A percentile compares a stretch with the other conserved stretches of the same genome.
Evolutionary conservation across 305 asterid species (phyloP).

Genomic region (Fraxinus paxiana): DNA sequence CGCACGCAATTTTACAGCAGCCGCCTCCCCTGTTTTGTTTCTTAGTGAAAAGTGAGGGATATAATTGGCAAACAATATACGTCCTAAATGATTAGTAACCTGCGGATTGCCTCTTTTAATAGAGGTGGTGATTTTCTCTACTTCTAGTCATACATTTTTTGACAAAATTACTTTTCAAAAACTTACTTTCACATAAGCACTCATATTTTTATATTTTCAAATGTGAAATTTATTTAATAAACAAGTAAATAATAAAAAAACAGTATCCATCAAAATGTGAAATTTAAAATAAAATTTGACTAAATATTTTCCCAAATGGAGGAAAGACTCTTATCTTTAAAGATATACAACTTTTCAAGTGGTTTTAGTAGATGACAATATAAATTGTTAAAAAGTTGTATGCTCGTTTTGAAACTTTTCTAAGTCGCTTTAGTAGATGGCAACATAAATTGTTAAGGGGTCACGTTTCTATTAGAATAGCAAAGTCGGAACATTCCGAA

Average conservation of each 20-base stretch:
- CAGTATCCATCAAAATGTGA: background rate
- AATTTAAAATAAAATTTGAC: background rate
- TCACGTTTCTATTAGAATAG: background rate
- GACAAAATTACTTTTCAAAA: no score
- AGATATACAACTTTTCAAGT: background rate
- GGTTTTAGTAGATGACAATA: no score
- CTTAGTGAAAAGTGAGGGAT: no score
- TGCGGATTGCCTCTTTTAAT: no score
- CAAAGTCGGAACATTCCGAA: background rate
- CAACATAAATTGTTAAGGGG: no score
- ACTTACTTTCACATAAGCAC: background rate
- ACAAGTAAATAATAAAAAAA: background rate
- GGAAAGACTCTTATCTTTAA: background rate
- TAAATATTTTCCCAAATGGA: background rate
- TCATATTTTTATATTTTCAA: no score
- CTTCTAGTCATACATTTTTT: background rate
- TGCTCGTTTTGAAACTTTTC: background rate
- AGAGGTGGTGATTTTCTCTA: no score
- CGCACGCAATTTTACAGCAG: no score
- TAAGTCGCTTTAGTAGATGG: background rate
- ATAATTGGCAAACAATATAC: no score
- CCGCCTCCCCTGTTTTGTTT: no score
- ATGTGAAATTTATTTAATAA: no score
- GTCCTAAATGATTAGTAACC: no score
- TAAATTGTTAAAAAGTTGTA: background rate